phyloP scores from a whole-genome alignment of 1,139 yeast genomes.

The Yamadazyma conglobata region DNA sequence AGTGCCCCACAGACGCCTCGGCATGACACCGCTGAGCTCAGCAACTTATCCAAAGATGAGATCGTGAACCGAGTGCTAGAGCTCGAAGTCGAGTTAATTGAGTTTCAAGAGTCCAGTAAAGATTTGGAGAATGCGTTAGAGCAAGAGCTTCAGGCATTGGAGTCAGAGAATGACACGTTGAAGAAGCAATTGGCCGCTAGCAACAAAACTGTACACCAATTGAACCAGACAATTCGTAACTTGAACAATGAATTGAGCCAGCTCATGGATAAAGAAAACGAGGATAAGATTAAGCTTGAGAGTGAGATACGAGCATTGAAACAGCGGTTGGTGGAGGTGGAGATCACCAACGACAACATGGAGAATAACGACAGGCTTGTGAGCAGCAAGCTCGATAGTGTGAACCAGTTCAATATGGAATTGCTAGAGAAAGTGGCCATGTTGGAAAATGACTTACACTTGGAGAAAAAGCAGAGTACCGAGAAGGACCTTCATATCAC shows the following conservation, averaged over 20 bases:
- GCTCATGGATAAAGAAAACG: conserved; percentile 18
- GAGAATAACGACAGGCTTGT: conserved; percentile 38
- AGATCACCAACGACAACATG: conserved; percentile 41
- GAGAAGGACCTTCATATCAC: conserved; percentile 33
- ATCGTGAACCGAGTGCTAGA: conserved; percentile 29
- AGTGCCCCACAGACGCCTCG: conserved; percentile 1
- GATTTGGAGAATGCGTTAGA: conserved; percentile 45
- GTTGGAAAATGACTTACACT: conserved; percentile 38
- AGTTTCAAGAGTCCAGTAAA: conserved; percentile 43
- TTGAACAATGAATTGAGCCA: conserved; percentile 21
- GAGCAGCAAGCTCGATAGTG: conserved; percentile 28
- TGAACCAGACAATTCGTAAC: conserved; percentile 7
- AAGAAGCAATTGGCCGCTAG: conserved; percentile 9
- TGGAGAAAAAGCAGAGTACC: conserved; percentile 28
- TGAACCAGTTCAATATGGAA: conserved; percentile 39
- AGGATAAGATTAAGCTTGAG: conserved; percentile 19
- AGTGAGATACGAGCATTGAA: conserved; percentile 22
- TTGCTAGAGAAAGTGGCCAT: conserved; percentile 41
- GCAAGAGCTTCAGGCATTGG: conserved; percentile 37
- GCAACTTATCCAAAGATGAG: conserved; percentile 22
- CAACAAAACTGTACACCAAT: conserved; percentile 5
- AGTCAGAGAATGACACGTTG: conserved; percentile 22
- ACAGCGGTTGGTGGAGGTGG: conserved; percentile 35
- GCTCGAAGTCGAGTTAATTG: conserved; percentile 34
- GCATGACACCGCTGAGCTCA: neutral